Evolutionary conservation across 1,284 basidiomycete genomes (phyloP).

Genomic region (Neolentinus lepideus): DNA sequence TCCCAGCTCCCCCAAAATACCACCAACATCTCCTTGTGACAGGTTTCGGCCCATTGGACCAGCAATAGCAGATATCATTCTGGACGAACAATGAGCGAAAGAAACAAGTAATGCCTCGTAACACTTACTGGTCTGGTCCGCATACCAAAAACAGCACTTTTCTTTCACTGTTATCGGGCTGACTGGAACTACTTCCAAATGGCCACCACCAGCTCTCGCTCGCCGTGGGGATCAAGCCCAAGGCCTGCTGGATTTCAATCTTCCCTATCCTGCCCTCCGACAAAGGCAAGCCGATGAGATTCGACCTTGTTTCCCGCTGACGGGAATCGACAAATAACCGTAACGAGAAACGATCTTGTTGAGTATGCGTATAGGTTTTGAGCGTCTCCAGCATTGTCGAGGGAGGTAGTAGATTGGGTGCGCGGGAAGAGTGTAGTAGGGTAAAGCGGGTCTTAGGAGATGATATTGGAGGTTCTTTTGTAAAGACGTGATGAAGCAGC

Average conservation of each 20-base stretch:
- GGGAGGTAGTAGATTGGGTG: slow-evolving; percentile 60
- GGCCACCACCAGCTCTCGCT: slow-evolving; percentile 18
- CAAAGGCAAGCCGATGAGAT: slow-evolving; percentile 9
- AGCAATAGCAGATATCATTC: slow-evolving; percentile 69
- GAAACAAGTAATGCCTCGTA: neutral
- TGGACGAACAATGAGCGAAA: slow-evolving; percentile 20
- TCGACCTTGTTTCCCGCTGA: slow-evolving; percentile 17
- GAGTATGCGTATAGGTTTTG: slow-evolving; percentile 30
- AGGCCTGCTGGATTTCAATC: slow-evolving; percentile 33
- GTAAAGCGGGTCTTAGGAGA: slow-evolving; percentile 48
- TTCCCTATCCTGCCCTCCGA: slow-evolving; percentile 47
- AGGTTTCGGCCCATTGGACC: slow-evolving; percentile 71
- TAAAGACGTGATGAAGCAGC: slow-evolving; percentile 37
- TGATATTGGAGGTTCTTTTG: slow-evolving; percentile 24
- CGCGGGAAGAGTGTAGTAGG: slow-evolving; percentile 62
- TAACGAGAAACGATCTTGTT: slow-evolving; percentile 50
- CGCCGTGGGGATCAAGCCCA: slow-evolving; percentile 27
- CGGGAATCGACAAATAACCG: slow-evolving; percentile 54
- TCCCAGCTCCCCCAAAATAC: slow-evolving; percentile 61
- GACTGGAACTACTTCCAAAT: slow-evolving; percentile 19
- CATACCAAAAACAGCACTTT: slow-evolving; percentile 64
- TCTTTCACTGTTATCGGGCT: slow-evolving; percentile 17
- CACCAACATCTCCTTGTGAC: slow-evolving; percentile 66
- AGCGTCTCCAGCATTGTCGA: slow-evolving; percentile 46
- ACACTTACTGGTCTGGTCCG: slow-evolving; percentile 68